Evolutionary conservation across 108 stramenopile genomes (phyloP).

Genomic region (Nannochloropsis oceanica): DNA sequence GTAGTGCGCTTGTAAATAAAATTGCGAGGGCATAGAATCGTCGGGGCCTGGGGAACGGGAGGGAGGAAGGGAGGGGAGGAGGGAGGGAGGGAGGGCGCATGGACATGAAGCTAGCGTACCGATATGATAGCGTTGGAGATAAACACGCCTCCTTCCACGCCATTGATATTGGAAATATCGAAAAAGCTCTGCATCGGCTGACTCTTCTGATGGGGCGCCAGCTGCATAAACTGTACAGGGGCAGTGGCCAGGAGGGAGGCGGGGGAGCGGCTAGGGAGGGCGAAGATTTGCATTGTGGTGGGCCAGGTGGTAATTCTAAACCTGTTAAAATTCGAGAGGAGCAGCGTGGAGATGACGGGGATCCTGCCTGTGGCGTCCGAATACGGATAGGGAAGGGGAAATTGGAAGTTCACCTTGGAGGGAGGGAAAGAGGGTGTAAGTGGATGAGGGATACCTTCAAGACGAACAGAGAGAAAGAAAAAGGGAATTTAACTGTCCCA

Average conservation of each 20-base stretch:
- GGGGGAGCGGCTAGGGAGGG: background rate
- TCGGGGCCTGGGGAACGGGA: too few relatives aligned
- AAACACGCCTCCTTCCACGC: too few relatives aligned
- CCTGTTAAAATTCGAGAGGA: background rate
- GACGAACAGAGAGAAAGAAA: background rate
- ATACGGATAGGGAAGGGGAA: background rate
- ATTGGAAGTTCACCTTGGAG: background rate
- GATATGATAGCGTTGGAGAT: too few relatives aligned
- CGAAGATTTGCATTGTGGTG: background rate
- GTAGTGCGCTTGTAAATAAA: too few relatives aligned
- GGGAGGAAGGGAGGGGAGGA: too few relatives aligned
- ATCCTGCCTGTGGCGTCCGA: background rate
- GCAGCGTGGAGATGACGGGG: background rate
- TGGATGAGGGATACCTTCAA: too few relatives aligned
- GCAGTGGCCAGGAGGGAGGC: background rate
- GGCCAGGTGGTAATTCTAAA: background rate
- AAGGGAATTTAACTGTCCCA: background rate
- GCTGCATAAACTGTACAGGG: background rate
- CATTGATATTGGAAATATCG: too few relatives aligned
- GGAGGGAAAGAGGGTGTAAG: background rate
- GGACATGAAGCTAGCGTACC: too few relatives aligned
- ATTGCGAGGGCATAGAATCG: too few relatives aligned
- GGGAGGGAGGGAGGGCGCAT: too few relatives aligned
- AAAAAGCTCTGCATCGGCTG: background rate
- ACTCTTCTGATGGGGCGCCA: background rate